Conservation (phyloP, 2,329 filamentous ascomycete species). For the Exophiala xenobiotica region DNA sequence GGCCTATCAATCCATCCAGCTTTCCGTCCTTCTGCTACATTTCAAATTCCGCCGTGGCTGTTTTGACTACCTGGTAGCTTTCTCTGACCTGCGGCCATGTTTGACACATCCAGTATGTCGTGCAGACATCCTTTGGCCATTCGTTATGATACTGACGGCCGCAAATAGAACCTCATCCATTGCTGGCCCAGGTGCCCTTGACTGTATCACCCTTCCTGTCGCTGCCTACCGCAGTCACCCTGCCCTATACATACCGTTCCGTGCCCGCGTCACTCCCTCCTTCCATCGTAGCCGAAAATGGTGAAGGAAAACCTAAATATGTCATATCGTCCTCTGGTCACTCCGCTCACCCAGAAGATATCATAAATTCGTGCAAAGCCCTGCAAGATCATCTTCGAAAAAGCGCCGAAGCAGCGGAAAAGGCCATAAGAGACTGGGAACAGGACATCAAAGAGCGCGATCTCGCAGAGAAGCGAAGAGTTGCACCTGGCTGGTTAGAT, state of each 20-base stretch:
- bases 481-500: constrained; percentile 66
- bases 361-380: constrained; percentile 75
- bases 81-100: constrained; percentile 36
- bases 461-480: constrained; percentile 61
- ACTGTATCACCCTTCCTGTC: constrained; percentile 93
- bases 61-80: not conserved
- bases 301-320: constrained; percentile 62
- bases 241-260: constrained; percentile 92
- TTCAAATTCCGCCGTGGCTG: not conserved
- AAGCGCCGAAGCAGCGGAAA: constrained; percentile 66
- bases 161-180: constrained; percentile 71
- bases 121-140: not conserved
- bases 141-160: constrained; percentile 8
- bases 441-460: constrained; percentile 59
- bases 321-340: constrained; percentile 76
- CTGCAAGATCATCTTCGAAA: constrained; percentile 73
- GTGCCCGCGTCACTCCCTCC: constrained; percentile 83
- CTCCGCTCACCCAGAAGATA: constrained; percentile 82
- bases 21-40: not conserved
- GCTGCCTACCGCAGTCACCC: constrained; percentile 82
- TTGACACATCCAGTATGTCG: constrained; percentile 46
- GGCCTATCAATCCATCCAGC: not conserved
- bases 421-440: constrained; percentile 68
- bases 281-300: constrained; percentile 57
- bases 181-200: constrained; percentile 87